These are phyloP conservation scores for Craterostigma plantagineum DNA, from an alignment of 257 asterid genomes.

Conservation along the genomic window DNA sequence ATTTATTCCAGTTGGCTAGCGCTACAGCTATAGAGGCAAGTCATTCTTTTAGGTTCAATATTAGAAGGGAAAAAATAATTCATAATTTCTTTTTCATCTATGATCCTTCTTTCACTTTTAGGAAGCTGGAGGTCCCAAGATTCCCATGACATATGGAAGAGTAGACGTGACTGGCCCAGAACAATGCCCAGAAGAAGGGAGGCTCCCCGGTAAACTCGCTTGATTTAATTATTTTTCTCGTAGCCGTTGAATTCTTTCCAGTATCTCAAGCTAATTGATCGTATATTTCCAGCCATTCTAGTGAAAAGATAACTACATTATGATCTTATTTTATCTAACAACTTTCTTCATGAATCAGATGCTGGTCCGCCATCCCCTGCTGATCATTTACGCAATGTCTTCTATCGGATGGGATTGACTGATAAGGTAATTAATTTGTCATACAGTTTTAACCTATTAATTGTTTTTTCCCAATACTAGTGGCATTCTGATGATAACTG, in stretches of 20 bases:
- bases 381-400: constrained; percentile 79
- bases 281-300: constrained; percentile 5
- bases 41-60: constrained; percentile 2
- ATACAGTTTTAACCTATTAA: constrained; percentile 3
- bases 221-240: background rate
- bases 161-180: constrained; percentile 72
- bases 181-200: constrained; percentile 96
- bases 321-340: constrained; percentile 5
- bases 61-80: background rate
- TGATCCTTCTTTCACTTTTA: constrained; percentile 13
- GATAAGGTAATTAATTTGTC: constrained; percentile 50
- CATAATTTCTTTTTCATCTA: constrained; percentile 8
- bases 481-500: background rate
- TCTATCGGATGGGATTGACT: constrained; percentile 80
- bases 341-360: constrained; percentile 29
- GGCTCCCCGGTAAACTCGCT: constrained; percentile 73
- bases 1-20: constrained; percentile 90
- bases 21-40: constrained; percentile 87
- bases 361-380: constrained; percentile 99
- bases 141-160: constrained; percentile 96
- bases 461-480: constrained; percentile 6
- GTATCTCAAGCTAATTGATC: constrained; percentile 3
- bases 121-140: constrained; percentile 97
- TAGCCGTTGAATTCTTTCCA: constrained; percentile 1
- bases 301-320: constrained; percentile 4